These are phyloP conservation scores for Arthonia radiata DNA, from an alignment of 495 filamentous ascomycete genomes.

Conservation along the genomic window DNA sequence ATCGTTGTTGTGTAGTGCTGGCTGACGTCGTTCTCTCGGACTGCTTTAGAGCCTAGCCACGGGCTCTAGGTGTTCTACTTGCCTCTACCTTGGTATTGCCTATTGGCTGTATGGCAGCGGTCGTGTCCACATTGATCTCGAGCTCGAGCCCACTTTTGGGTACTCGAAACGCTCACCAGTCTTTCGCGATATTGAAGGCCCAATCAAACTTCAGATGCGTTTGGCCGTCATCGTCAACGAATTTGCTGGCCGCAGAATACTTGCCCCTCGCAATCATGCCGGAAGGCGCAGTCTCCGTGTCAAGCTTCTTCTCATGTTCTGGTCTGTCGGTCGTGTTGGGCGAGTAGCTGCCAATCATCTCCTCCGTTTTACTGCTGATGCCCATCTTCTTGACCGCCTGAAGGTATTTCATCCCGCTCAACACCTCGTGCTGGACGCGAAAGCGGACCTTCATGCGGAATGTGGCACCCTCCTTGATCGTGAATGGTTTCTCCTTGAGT, in stretches of 20 bases:
- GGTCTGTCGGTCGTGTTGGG: constrained; percentile 71
- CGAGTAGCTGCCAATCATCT: constrained; percentile 91
- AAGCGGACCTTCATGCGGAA: constrained; percentile 87
- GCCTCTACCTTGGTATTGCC: too few relatives aligned
- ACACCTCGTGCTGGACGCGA: constrained; percentile 84
- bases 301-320: constrained; percentile 69
- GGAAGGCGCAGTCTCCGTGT: constrained; percentile 65
- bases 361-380: constrained; percentile 70
- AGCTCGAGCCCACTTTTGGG: too few relatives aligned
- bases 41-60: too few relatives aligned
- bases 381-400: constrained; percentile 77
- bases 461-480: constrained; percentile 78
- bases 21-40: too few relatives aligned
- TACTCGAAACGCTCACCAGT: too few relatives aligned
- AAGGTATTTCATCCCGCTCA: constrained; percentile 83
- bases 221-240: constrained; percentile 79
- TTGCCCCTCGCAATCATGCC: constrained; percentile 70
- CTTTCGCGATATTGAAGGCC: constrained; percentile 84
- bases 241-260: constrained; percentile 66
- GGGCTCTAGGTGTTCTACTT: too few relatives aligned
- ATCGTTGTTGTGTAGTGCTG: too few relatives aligned
- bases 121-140: too few relatives aligned
- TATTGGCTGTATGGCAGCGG: too few relatives aligned
- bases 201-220: constrained; percentile 75
- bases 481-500: constrained; percentile 81